These are phyloP conservation scores for Neopestalotiopsis clavispora DNA, from an alignment of 2,329 filamentous ascomycete genomes.

Conservation along the genomic window DNA sequence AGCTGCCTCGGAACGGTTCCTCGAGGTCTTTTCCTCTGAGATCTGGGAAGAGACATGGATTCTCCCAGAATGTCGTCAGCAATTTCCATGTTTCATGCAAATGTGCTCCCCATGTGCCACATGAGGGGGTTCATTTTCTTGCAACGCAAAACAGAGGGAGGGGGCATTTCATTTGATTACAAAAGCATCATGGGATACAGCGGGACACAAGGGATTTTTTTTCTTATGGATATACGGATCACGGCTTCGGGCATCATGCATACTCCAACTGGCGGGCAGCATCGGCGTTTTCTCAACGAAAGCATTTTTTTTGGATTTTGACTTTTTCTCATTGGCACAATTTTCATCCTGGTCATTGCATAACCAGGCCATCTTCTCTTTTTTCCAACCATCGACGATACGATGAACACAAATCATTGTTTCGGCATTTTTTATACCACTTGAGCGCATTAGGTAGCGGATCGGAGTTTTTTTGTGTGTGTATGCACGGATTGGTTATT, in stretches of 20 bases:
- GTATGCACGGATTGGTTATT: neutral
- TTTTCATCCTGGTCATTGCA: neutral
- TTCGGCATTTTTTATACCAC: neutral
- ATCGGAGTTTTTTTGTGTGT: neutral
- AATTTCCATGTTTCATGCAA: constrained; percentile 9
- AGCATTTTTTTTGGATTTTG: constrained; percentile 3
- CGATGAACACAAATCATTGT: neutral
- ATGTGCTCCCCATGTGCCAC: neutral
- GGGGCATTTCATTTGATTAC: constrained; percentile 4
- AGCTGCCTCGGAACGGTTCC: neutral
- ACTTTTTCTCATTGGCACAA: neutral
- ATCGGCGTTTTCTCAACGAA: constrained; percentile 7
- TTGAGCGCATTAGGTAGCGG: neutral
- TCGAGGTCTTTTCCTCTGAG: neutral
- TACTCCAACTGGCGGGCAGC: neutral
- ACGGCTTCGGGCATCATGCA: constrained; percentile 3
- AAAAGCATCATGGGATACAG: constrained; percentile 5
- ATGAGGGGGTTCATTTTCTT: neutral
- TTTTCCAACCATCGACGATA: neutral
- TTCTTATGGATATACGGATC: neutral
- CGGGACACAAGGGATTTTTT: neutral
- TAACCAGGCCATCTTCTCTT: neutral
- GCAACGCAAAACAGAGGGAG: neutral
- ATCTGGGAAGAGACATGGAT: neutral
- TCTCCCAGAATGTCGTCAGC: constrained; percentile 8